Evolutionary conservation across 805 yeast genomes (phyloP), one percentile per base, ranked within the genome.

Genomic region (Pichia kluyveri): DNA sequence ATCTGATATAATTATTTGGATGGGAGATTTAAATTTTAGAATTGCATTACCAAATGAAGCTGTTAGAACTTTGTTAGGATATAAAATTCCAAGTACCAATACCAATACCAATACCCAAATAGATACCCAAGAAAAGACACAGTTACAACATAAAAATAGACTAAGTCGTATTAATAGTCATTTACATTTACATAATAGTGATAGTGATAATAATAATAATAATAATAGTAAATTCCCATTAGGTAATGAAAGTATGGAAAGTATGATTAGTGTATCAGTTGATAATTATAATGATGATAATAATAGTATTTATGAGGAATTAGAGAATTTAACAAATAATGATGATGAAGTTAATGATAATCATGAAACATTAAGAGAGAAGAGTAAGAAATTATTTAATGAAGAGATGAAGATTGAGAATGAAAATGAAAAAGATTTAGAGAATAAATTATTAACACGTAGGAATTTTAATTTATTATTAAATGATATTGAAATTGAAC

Each of bases 11-110:
- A 74, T 90, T 15, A 77, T 93, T 15, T 88, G 96, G 89, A 72
- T 86, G 66, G 99, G 99, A 8, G 99, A 93, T 65, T 82, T 95
- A 65, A 93, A 93, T 62, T 93, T 83, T 65, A 73, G 99, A 54
- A 80, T 93, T 39, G 69, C 79, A 37, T 67, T 86, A 56, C 74
- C 82, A 0, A 84, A 86, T 53, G 91, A 83, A 17, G 76, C 77
- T 26, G 95, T 86, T 1, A 70, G 88, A 52, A 51, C 58, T 7
- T 54, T 69, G 44, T 46, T 67, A 41, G 43, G 40, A 38, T 41
- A 34, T 10, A 38, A 46, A 8, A 37, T 38, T 10, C 45, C 51
- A 17, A 32, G 23, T 15, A 18, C 27, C 26, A 19, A 11, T 42
- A 38, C 27, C 40, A 32, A 9, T 12, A 32, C 3, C 17, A 32